Evolutionary conservation across 2,329 filamentous ascomycete genomes (phyloP).

Genomic region (Chrysoporthe deuterocubensis): DNA sequence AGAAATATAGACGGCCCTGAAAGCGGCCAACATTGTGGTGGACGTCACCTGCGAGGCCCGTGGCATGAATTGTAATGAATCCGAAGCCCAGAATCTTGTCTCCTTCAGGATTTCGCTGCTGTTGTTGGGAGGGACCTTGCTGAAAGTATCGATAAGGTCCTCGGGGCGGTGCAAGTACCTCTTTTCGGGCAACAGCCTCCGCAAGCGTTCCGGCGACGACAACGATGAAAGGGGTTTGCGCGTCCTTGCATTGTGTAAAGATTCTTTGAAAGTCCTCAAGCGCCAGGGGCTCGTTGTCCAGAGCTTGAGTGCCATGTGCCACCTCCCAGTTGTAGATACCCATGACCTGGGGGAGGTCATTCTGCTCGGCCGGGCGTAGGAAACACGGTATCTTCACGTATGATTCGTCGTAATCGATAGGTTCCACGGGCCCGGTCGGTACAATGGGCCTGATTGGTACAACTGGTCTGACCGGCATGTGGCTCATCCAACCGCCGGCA

Average conservation of each 20-base stretch:
- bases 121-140: neutral
- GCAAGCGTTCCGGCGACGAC: conserved; percentile 14
- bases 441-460: neutral
- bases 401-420: neutral
- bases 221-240: conserved; percentile 27
- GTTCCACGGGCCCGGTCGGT: neutral
- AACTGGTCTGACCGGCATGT: neutral
- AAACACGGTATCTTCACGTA: conserved; percentile 18
- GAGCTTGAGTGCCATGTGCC: conserved; percentile 25
- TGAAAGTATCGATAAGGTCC: neutral
- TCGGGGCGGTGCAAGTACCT: neutral
- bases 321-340: conserved; percentile 32
- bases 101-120: neutral
- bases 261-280: conserved; percentile 19
- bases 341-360: conserved; percentile 20
- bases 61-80: conserved; percentile 14
- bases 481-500: neutral
- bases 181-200: conserved; percentile 3
- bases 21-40: conserved; percentile 23
- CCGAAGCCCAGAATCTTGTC: conserved; percentile 26
- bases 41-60: conserved; percentile 21
- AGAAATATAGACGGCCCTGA: conserved; percentile 23
- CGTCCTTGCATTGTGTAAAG: conserved; percentile 15
- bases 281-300: conserved; percentile 21
- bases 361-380: conserved; percentile 23